These are phyloP conservation scores for Candida boleticola DNA, from an alignment of 805 yeast genomes.

Conservation along the genomic window DNA sequence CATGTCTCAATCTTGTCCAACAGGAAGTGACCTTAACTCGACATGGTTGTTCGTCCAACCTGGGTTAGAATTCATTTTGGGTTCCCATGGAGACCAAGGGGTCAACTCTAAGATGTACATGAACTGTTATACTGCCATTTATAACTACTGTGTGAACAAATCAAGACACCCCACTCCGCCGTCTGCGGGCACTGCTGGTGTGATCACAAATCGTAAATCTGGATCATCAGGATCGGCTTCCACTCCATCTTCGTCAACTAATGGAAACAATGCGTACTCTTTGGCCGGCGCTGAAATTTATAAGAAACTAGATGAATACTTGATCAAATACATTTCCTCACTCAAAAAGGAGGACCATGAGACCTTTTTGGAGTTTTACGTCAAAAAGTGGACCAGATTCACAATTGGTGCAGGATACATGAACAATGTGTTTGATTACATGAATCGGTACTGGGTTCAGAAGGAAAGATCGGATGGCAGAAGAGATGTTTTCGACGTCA, in stretches of 20 bases:
- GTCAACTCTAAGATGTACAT: constrained; percentile 73
- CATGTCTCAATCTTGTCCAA: constrained; percentile 35
- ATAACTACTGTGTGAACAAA: constrained; percentile 86
- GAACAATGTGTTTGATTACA: constrained; percentile 90
- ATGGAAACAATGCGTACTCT: constrained; percentile 33
- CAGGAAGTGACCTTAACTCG: constrained; percentile 59
- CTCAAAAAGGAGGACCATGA: constrained; percentile 56
- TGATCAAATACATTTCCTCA: constrained; percentile 55
- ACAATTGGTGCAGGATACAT: constrained; percentile 88
- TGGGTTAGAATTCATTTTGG: constrained; percentile 66
- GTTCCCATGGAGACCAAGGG: constrained; percentile 63
- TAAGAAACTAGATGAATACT: constrained; percentile 62
- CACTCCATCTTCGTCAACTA: constrained; percentile 9
- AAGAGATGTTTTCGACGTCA: constrained; percentile 85
- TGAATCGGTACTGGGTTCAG: constrained; percentile 96
- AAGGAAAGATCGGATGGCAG: constrained; percentile 94
- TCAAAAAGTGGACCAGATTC: constrained; percentile 83
- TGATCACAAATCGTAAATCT: constrained; percentile 11
- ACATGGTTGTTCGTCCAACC: constrained; percentile 83
- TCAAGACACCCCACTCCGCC: constrained; percentile 42
- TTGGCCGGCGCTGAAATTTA: constrained; percentile 91
- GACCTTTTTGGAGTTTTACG: constrained; percentile 77
- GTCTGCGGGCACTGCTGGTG: not conserved
- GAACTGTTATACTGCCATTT: constrained; percentile 88
- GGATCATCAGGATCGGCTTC: constrained; percentile 10